Evolutionary conservation across 495 filamentous ascomycete genomes (phyloP).

Genomic region (Penicillium canescens): DNA sequence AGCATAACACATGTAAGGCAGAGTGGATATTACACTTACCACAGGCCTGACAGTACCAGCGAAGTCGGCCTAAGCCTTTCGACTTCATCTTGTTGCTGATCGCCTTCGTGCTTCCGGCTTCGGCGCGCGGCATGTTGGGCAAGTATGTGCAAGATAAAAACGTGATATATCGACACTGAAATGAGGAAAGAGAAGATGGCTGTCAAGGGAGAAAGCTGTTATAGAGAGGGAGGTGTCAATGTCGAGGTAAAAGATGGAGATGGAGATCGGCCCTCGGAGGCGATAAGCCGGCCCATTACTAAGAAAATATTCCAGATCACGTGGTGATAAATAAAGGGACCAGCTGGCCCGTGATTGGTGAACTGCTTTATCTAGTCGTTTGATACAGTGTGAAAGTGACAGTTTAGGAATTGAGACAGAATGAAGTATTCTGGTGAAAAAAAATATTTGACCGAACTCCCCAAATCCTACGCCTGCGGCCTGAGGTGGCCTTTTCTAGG

Average conservation of each 20-base stretch:
- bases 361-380: no score
- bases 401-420: background rate
- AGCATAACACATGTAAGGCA: no score
- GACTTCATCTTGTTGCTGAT: conserved; percentile 83
- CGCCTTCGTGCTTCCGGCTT: conserved; percentile 83
- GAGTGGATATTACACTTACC: background rate
- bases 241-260: conserved; percentile 6
- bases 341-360: no score
- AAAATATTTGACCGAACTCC: conserved; percentile 22
- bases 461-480: conserved; percentile 23
- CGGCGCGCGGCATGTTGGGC: conserved; percentile 84
- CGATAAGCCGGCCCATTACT: no score
- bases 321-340: no score
- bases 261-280: background rate
- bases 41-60: conserved; percentile 70
- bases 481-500: conserved; percentile 23
- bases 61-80: conserved; percentile 80
- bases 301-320: no score
- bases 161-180: background rate
- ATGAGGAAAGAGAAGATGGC: background rate
- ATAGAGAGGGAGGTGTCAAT: background rate
- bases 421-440: conserved; percentile 2
- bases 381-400: background rate
- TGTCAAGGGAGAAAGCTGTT: background rate
- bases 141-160: background rate